A percentile compares a stretch with the other conserved stretches of the same genome.
phyloP scores from a whole-genome alignment of 2,329 filamentous ascomycete genomes.

The Dactylella cylindrospora region DNA sequence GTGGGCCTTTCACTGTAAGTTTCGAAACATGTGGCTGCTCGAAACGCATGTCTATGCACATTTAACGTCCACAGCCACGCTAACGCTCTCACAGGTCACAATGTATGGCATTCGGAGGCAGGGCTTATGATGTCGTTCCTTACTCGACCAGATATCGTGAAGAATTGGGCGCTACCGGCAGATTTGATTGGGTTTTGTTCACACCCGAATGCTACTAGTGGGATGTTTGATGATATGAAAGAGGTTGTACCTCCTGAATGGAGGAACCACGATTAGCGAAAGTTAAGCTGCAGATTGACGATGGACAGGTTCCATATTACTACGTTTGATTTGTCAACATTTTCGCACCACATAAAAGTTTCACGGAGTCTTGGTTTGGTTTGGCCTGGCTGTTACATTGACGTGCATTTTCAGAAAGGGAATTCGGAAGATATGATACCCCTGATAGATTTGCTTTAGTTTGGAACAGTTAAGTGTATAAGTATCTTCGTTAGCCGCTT shows the following conservation, averaged over 20 bases:
- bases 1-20: slow-evolving; percentile 61
- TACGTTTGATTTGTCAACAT: no score
- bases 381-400: no score
- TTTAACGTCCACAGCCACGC: no score
- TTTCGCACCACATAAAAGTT: no score
- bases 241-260: slow-evolving; percentile 26
- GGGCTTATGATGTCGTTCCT: slow-evolving; percentile 64
- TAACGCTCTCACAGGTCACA: slow-evolving; percentile 52
- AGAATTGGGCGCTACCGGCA: slow-evolving; percentile 54
- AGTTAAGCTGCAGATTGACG: no score
- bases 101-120: slow-evolving; percentile 62
- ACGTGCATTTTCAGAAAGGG: no score
- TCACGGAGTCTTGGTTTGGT: no score
- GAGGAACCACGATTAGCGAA: slow-evolving; percentile 25
- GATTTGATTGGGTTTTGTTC: slow-evolving; percentile 56
- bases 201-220: slow-evolving; percentile 33
- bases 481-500: no score
- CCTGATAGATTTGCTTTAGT: no score
- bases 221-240: slow-evolving; percentile 28
- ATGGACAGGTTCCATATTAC: no score
- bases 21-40: background rate
- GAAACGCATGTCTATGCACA: background rate
- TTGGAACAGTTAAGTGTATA: no score
- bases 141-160: slow-evolving; percentile 56
- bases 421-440: no score